phyloP scores from a whole-genome alignment of 2,329 filamentous ascomycete species.

The Exophiala sp. region DNA sequence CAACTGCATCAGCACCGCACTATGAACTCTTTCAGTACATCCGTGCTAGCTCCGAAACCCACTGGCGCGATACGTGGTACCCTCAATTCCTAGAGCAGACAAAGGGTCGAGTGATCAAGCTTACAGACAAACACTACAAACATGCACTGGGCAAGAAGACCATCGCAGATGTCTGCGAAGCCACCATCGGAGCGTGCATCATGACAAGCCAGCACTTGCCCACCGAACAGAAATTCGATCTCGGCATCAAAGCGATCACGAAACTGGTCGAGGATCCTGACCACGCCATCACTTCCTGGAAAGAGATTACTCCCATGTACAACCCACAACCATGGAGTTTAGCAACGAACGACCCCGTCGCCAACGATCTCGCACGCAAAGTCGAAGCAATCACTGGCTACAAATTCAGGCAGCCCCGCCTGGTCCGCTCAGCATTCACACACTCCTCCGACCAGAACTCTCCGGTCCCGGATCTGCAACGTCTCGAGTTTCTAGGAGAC shows the following conservation, averaged over 20 bases:
- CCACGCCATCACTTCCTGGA: constrained; percentile 67
- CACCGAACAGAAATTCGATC: constrained; percentile 49
- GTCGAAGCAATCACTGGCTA: constrained; percentile 61
- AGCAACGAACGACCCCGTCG: constrained; percentile 54
- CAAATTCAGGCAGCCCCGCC: constrained; percentile 68
- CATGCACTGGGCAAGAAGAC: constrained; percentile 82
- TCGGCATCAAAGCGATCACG: constrained; percentile 57
- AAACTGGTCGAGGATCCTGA: constrained; percentile 63
- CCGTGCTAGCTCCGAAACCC: constrained; percentile 64
- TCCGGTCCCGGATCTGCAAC: constrained; percentile 81
- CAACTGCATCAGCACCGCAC: constrained; percentile 65
- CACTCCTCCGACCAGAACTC: constrained; percentile 81
- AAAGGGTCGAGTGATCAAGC: constrained; percentile 61
- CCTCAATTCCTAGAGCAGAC: constrained; percentile 72
- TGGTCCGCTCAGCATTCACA: constrained; percentile 80
- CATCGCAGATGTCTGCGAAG: constrained; percentile 91
- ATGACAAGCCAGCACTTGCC: constrained; percentile 50
- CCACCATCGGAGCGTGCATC: constrained; percentile 81
- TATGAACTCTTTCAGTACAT: constrained; percentile 68
- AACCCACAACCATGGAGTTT: constrained; percentile 21
- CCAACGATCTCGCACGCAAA: constrained; percentile 64
- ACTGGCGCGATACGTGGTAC: constrained; percentile 77
- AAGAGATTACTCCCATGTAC: constrained; percentile 61
- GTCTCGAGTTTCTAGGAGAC: constrained; percentile 89
- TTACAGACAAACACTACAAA: constrained; percentile 36